These are phyloP conservation scores for Closterium sp. DNA, from an alignment of 139 green algal species.

Conservation along the genomic window DNA sequence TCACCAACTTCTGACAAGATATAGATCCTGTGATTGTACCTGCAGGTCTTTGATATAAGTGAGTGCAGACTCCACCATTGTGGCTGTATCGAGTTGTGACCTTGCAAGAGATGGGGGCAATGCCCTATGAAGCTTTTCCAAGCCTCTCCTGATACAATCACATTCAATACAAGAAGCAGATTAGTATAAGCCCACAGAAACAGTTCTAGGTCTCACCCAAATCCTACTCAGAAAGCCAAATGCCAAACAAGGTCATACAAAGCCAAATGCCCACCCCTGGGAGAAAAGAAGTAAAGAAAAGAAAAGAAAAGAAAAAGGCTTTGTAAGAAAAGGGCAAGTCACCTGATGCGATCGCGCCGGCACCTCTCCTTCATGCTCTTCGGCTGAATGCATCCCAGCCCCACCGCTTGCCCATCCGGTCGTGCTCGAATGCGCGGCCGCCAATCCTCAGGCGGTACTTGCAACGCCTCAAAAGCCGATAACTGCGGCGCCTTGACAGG, in stretches of 20 bases:
- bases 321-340: neutral
- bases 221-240: no score
- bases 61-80: neutral
- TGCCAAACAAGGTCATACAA: no score
- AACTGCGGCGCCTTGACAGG: no score
- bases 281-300: no score
- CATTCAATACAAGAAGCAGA: neutral
- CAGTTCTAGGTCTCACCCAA: no score
- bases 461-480: no score
- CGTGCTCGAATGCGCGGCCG: neutral
- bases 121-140: neutral
- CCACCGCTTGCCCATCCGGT: neutral
- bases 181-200: neutral
- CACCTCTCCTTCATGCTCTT: neutral
- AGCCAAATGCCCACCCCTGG: no score
- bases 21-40: neutral
- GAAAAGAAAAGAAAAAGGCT: no score
- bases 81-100: neutral
- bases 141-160: neutral
- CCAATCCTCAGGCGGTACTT: neutral
- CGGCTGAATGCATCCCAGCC: neutral
- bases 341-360: neutral
- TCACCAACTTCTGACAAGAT: neutral
- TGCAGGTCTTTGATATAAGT: neutral
- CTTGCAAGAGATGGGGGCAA: neutral